These are phyloP conservation scores for Aspergillus baeticus DNA, from an alignment of 495 filamentous ascomycete genomes.

Conservation along the genomic window DNA sequence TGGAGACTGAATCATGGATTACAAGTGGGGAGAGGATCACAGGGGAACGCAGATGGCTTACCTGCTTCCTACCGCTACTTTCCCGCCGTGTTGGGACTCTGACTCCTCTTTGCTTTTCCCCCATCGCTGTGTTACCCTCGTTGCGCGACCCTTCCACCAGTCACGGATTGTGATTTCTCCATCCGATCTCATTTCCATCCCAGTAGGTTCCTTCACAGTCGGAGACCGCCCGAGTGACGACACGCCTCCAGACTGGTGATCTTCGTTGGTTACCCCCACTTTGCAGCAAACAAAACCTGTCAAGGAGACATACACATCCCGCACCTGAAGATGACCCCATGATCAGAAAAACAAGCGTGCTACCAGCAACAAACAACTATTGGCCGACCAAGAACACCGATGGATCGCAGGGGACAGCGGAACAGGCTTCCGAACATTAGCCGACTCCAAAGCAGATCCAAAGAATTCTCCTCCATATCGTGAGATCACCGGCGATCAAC, in stretches of 20 bases:
- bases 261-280: neutral
- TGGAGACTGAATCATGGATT: neutral
- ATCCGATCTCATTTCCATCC: neutral
- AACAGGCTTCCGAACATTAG: neutral
- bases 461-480: no score
- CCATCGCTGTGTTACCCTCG: neutral
- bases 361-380: neutral
- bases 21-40: neutral
- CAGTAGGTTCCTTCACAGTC: neutral
- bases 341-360: neutral
- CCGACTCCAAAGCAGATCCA: neutral
- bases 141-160: neutral
- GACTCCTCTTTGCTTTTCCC: neutral
- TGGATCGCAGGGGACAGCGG: neutral
- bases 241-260: constrained; percentile 8
- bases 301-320: neutral
- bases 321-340: neutral
- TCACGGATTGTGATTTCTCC: neutral
- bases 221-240: neutral
- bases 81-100: neutral
- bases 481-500: neutral
- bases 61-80: no score
- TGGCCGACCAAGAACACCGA: neutral
- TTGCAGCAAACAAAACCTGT: neutral
- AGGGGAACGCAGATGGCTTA: neutral